Base-by-base conservation (phyloP, 2,329 filamentous ascomycete species). In the Ophiocordyceps robertsii region DNA sequence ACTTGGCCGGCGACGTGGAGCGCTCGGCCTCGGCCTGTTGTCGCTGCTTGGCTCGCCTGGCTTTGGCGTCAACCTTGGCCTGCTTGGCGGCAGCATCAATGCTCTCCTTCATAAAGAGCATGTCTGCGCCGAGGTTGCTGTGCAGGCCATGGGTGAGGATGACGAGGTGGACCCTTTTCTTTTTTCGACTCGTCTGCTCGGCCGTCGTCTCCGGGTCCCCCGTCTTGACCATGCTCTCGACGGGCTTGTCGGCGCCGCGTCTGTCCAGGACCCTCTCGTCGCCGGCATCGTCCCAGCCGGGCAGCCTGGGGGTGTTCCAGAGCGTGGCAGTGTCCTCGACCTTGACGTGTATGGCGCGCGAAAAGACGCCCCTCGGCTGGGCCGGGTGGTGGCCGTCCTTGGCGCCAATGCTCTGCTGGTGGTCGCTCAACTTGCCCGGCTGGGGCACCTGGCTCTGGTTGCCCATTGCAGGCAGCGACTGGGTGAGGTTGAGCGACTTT, bases 51-150 rank as follows among this genome's bases (percentile, higher is more conserved):
- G 67, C 69, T 51, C 70, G 75, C 44, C 83, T 71, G 40, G 67
- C 70, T 57, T 72, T 80, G 32, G 80, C 77, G 59, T 85, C 81
- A 40, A 77, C 66, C 51, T 81, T 80, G 27, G 85, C 82, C 56
- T 90, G 79, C 52, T 70, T 81, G 4, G 82, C 82, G 3, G 85
- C 80, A 27, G 80, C 78, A 64, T 98, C 92, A 47, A 98, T 96
- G 61, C 87, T 94, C 63, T 98, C 92, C 57, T 98, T 98, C 59
- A 98, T 66, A 57, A 85, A 98, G 17, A 98, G 69, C 92, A 98
- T 95, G 59, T 98, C 92, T 19, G 88, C 84, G 6, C 92, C 87
- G 12, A 95, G 71, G 59, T 98, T 98, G 62, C 90, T 95, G 61
- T 98, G 92, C 48, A 98, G 63, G 0, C 92, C 92, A 64, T 98